phyloP scores from a whole-genome alignment of 306 rosid genomes.

The Lathyrus aphaca region DNA sequence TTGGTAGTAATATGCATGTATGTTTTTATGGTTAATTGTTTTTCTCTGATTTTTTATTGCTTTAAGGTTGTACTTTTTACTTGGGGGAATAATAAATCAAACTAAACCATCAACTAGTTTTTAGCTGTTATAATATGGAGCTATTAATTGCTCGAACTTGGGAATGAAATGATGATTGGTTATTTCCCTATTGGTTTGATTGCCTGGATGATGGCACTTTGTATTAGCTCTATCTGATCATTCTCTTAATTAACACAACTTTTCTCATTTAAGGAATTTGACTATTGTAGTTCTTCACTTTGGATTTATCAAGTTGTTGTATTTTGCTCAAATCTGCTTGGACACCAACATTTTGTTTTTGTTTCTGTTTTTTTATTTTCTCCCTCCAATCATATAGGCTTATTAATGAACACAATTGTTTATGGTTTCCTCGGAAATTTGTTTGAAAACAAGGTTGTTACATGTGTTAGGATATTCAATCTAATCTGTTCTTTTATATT shows the following conservation, averaged over 20 bases:
- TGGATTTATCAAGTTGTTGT: neutral
- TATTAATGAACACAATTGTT: no score
- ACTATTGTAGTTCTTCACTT: neutral
- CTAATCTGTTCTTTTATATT: neutral
- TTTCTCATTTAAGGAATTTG: neutral
- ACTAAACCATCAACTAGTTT: neutral
- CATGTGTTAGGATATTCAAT: neutral
- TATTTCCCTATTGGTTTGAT: conserved; percentile 33
- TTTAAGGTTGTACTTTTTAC: neutral
- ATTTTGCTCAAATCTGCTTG: neutral
- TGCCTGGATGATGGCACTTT: conserved; percentile 38
- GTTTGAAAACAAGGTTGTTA: neutral
- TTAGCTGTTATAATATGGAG: neutral
- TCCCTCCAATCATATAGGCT: neutral
- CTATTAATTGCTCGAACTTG: neutral
- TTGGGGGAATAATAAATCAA: neutral
- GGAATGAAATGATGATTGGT: neutral
- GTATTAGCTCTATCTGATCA: conserved; percentile 54
- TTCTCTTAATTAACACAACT: conserved; percentile 28
- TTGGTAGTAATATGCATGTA: neutral
- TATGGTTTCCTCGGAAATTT: neutral
- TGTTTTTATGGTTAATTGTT: neutral
- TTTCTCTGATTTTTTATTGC: neutral
- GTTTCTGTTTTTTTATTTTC: neutral
- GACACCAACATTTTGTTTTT: no score